Base-by-base conservation (phyloP, 106 monocot species). In the Apostasia shenzhenica region DNA sequence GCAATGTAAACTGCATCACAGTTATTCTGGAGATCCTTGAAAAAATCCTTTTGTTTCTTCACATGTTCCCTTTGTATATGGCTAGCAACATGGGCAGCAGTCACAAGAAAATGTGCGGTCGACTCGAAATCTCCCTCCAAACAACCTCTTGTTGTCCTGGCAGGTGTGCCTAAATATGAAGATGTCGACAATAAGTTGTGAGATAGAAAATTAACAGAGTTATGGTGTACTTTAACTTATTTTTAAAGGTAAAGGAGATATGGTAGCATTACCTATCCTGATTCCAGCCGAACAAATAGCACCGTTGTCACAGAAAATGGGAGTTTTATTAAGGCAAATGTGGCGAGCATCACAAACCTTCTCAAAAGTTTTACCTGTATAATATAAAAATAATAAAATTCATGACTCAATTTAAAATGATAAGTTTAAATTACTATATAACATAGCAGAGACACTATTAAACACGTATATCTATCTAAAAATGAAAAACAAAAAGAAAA, bases 271-370 rank as follows among this genome's bases (percentile, higher is more conserved):
- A 92, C 97, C 97, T 69, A 97, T 92, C 67, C 97, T 80, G 61
- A 92, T 82, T 43, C 97, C 92, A 50, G 82, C 81, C 71, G 92
- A 89, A 55, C 89, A 92, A 57, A 97, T 89, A 43, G 82, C 59
- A 58, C 92, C 92, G 70, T 92, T 92, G 26, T 95, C 94, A 61
- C 88, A 91, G 61, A 81, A 95, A 63, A 95, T 82, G 1, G 94
- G 81, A 38, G 91, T 91, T 72, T 95, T 95, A 56, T 95, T 95
- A 46, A 95, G 48, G 38, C 87, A 85, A 65, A 95, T 86, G 71
- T 88, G 85, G 80, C 94, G 91, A 66, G 83, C 81, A 75, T 95
- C 94, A 61, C 91, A 95, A 3, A 91, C 85, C 73, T 94, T 94
- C 75, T 95, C 94, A 72, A 91, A 95, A 71, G 66, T 77, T 67